Base-by-base conservation (phyloP, 2,329 filamentous ascomycete species). In the Orbilia ellipsospora region DNA sequence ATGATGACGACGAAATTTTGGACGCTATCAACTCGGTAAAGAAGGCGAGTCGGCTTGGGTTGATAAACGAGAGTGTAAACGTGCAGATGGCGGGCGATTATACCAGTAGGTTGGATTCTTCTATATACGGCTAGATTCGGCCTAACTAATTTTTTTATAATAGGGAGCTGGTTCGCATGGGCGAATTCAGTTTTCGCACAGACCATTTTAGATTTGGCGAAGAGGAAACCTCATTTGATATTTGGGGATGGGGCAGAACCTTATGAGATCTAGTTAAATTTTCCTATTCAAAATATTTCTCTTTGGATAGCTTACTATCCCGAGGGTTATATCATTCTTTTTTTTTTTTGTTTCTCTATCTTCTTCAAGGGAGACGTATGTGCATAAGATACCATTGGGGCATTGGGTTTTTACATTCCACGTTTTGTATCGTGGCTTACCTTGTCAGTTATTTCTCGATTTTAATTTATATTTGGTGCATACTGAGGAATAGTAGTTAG, bases 171-270 rank as follows among this genome's bases (percentile, higher is more conserved):
- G 94, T 98, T 98, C 82, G 93, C 94, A 1, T 98, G 94, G 95
- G 95, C 95, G 10, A 99, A 99, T 79, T 95, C 93, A 0, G 93
- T 99, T 10, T 98, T 97, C 83, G 93, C 94, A 13, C 90, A 93
- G 82, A 96, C 94, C 0, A 92, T 99, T 54, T 84, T 99, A 61
- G 93, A 97, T 84, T 81, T 99, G 62, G 95, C 94, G 0, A 90
- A 90, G 82, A 85, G 94, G 81, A 97, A 96, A 82, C 95, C 95
- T 2, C 88, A 96, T 82, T 82, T 98, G 79, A 86, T 98, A 45
- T 97, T 97, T 81, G 90, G 89, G 13, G 83, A 87, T 56, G 88
- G 88, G 0, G 86, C 85, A 2, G 83, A 86, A 77, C 84, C 88
- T 31, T 92, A 92, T 80, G 79, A 82, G n/a, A 78, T 85, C 65